These are phyloP conservation scores for Voacanga thouarsii DNA, from an alignment of 257 asterid genomes.

Conservation along the genomic window DNA sequence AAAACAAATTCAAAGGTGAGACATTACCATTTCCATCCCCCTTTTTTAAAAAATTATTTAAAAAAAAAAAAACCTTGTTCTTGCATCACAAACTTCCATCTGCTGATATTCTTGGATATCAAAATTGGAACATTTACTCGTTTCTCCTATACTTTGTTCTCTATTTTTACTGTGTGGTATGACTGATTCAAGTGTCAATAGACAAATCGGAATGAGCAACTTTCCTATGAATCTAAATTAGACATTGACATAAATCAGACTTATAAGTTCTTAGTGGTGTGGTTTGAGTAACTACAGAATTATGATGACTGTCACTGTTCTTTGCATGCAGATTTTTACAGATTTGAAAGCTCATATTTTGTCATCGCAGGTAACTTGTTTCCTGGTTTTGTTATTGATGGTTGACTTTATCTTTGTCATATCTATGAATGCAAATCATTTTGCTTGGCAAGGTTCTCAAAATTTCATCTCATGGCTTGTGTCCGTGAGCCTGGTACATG, in stretches of 20 bases:
- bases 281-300: neutral
- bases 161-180: neutral
- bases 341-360: slow-evolving; percentile 82
- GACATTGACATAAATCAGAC: neutral
- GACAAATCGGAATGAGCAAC: neutral
- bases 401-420: neutral
- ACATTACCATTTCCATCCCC: neutral
- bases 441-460: neutral
- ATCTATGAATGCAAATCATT: neutral
- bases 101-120: neutral
- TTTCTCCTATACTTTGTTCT: slow-evolving; percentile 1
- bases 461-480: neutral
- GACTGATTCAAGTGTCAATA: neutral
- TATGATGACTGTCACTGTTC: neutral
- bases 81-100: neutral
- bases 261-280: neutral
- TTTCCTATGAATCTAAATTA: neutral
- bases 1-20: neutral
- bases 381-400: slow-evolving; percentile 3
- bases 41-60: too few species aligned
- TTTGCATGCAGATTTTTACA: slow-evolving; percentile 71
- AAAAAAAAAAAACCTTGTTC: too few species aligned
- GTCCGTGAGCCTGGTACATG: neutral
- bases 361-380: slow-evolving; percentile 70
- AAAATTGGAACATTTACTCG: neutral